Percentiles rank a stretch among this genome's conserved stretches.
These are phyloP conservation scores for Triangularia verruculosa DNA, from an alignment of 2,329 filamentous ascomycete genomes.

Conservation along the genomic window DNA sequence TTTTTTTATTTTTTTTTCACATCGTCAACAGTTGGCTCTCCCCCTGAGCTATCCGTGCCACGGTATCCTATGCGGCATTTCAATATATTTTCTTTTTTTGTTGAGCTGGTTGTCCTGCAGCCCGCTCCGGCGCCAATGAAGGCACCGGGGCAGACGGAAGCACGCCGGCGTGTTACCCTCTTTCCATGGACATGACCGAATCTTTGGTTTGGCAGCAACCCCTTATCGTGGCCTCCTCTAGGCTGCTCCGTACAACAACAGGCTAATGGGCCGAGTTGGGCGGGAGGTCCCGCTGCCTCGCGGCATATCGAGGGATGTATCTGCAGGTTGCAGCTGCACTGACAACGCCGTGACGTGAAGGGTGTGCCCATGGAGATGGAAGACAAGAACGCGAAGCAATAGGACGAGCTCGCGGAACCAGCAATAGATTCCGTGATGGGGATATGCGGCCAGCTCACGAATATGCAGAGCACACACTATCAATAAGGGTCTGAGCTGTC, in stretches of 20 bases:
- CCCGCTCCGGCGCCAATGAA: not conserved
- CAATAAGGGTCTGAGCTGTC: slow-evolving; percentile 8
- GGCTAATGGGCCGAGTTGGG: slow-evolving; percentile 14
- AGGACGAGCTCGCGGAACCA: not conserved
- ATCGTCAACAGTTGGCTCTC: not conserved
- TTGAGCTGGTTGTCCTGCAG: not conserved
- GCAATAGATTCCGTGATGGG: slow-evolving; percentile 14
- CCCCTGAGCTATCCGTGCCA: not conserved
- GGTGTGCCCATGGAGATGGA: not conserved
- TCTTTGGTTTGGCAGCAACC: not conserved
- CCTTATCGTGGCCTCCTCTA: not conserved
- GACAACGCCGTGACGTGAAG: not conserved
- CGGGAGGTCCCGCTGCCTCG: slow-evolving; percentile 28
- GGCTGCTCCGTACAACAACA: slow-evolving; percentile 12
- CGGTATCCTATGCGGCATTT: not conserved
- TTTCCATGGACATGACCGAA: not conserved
- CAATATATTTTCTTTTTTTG: not conserved
- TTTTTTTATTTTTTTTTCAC: no score
- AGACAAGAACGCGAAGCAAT: not conserved
- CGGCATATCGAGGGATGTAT: slow-evolving; percentile 13
- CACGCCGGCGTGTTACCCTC: slow-evolving; percentile 9
- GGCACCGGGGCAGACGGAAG: slow-evolving; percentile 21
- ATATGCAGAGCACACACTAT: slow-evolving; percentile 25
- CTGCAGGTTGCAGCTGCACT: slow-evolving; percentile 21
- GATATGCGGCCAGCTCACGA: slow-evolving; percentile 13